Evolutionary conservation across 176 grass and related monocot species (phyloP).

Genomic region (Carex kokanica): DNA sequence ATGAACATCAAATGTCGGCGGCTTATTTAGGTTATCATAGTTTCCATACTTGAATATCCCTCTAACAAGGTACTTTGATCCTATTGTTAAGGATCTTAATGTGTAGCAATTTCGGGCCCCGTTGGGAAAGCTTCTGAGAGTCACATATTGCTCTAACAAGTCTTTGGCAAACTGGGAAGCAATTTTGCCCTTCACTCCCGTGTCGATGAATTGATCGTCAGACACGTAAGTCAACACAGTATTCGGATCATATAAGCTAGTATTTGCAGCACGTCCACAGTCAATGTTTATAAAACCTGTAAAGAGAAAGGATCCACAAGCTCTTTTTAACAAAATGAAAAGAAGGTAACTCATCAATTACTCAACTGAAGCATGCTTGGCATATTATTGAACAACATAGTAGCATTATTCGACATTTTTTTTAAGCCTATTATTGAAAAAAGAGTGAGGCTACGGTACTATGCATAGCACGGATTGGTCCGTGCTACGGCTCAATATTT

Average conservation of each 20-base stretch:
- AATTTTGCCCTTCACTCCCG: not conserved
- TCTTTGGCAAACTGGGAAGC: not conserved
- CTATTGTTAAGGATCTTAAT: conserved; percentile 32
- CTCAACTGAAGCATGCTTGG: not conserved
- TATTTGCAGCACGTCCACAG: conserved; percentile 11
- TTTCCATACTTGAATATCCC: conserved; percentile 50
- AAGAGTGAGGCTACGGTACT: too few relatives aligned
- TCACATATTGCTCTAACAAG: not conserved
- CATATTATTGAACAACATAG: not conserved
- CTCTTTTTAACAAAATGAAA: too few relatives aligned
- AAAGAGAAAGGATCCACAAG: not conserved
- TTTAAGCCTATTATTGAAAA: too few relatives aligned
- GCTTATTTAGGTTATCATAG: conserved; percentile 39
- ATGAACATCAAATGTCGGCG: conserved; percentile 49
- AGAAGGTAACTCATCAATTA: too few relatives aligned
- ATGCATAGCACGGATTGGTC: too few relatives aligned
- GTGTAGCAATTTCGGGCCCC: conserved; percentile 48
- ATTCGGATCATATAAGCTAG: not conserved
- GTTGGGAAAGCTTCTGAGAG: conserved; percentile 36
- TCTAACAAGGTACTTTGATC: conserved; percentile 49
- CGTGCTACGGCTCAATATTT: too few relatives aligned
- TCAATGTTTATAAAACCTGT: conserved; percentile 40
- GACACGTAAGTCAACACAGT: conserved; percentile 1
- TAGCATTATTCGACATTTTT: not conserved
- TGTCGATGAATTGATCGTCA: conserved; percentile 31